These are phyloP conservation scores for Malania oleifera DNA, from an alignment of 164 flowering plant species.

Conservation along the genomic window DNA sequence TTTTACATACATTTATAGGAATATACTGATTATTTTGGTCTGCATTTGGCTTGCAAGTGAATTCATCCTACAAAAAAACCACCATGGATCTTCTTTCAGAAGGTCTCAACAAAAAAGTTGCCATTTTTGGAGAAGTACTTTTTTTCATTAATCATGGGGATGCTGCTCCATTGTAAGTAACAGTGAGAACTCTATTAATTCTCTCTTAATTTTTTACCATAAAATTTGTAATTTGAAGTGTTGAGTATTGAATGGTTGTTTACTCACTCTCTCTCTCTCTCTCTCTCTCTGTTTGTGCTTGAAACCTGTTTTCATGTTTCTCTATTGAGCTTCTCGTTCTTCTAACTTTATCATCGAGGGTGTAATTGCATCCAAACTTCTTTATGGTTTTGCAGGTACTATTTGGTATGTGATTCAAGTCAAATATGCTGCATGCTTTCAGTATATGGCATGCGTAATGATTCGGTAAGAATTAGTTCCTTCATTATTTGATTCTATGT, in stretches of 20 bases:
- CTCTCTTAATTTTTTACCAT: too few species aligned
- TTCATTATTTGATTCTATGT: neutral
- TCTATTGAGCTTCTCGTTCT: neutral
- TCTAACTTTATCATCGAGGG: neutral
- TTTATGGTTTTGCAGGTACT: slow-evolving; percentile 53
- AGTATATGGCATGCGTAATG: slow-evolving; percentile 55
- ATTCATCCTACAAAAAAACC: slow-evolving; percentile 43
- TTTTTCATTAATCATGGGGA: slow-evolving; percentile 57
- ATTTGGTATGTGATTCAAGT: slow-evolving; percentile 67
- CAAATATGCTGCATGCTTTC: slow-evolving; percentile 58
- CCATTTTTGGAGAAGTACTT: slow-evolving; percentile 62
- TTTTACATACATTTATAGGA: neutral
- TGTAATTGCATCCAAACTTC: slow-evolving; percentile 6
- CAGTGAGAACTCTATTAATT: too few species aligned
- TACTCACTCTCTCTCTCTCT: too few species aligned
- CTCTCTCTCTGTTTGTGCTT: too few species aligned
- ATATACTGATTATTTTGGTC: slow-evolving; percentile 3
- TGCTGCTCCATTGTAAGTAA: slow-evolving; percentile 76
- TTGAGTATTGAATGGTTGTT: too few species aligned
- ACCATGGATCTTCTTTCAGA: slow-evolving; percentile 47
- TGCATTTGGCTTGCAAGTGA: slow-evolving; percentile 39
- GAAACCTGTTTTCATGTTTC: too few species aligned
- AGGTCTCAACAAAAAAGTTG: slow-evolving; percentile 64
- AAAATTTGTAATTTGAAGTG: too few species aligned
- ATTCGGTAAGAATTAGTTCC: slow-evolving; percentile 46